Evolutionary conservation across 768 basidiomycete species (phyloP).

Genomic region (Artomyces pyxidatus): DNA sequence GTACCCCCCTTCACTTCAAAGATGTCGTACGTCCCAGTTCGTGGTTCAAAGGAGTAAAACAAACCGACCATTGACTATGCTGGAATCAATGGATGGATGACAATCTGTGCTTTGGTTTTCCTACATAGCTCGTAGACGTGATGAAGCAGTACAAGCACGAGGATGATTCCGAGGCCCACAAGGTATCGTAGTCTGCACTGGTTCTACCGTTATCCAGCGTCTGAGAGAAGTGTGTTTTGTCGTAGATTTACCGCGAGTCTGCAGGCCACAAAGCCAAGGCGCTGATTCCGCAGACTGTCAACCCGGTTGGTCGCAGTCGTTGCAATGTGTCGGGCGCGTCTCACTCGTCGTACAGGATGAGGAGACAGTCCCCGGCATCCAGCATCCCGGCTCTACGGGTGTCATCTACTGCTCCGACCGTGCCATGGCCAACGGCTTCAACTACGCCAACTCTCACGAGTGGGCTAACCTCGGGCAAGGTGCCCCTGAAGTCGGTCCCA

Average conservation of each 20-base stretch:
- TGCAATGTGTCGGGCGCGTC: not conserved
- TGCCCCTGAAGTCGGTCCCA: constrained; percentile 80
- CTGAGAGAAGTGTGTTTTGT: constrained; percentile 5
- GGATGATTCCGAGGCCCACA: constrained; percentile 83
- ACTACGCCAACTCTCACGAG: constrained; percentile 63
- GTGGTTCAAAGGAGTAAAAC: constrained; percentile 12
- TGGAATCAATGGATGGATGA: constrained; percentile 24
- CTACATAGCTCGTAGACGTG: constrained; percentile 59
- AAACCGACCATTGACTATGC: constrained; percentile 4
- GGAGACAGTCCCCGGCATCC: constrained; percentile 84
- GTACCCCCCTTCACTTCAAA: constrained; percentile 27
- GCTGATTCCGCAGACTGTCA: constrained; percentile 57
- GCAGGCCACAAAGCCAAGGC: constrained; percentile 59
- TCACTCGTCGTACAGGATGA: constrained; percentile 45
- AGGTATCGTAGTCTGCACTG: constrained; percentile 32
- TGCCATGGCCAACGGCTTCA: constrained; percentile 93
- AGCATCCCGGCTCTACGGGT: constrained; percentile 59
- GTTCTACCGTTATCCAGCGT: not conserved
- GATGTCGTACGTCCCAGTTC: constrained; percentile 30
- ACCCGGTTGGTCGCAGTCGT: constrained; percentile 41
- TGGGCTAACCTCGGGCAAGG: constrained; percentile 93
- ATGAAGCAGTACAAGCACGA: constrained; percentile 66
- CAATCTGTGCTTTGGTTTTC: constrained; percentile 4
- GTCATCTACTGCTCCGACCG: constrained; percentile 89
- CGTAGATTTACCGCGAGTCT: constrained; percentile 66